A percentile compares a stretch with the other conserved stretches of the same genome.
phyloP scores from a whole-genome alignment of 495 filamentous ascomycete species.

The Choiromyces venosus region DNA sequence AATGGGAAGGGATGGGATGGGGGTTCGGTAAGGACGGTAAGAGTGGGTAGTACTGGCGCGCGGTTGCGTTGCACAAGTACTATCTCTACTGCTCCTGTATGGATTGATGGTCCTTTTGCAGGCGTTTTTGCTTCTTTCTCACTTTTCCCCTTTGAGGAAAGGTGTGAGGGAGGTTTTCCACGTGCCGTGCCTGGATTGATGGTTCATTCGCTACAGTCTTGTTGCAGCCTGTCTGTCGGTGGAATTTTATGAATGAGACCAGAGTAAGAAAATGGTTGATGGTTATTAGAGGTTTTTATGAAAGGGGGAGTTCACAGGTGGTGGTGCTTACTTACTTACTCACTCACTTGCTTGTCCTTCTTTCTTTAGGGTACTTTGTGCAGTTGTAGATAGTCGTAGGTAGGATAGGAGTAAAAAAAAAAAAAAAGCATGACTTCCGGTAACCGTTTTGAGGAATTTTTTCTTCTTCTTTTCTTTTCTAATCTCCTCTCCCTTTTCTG shows the following conservation, averaged over 20 bases:
- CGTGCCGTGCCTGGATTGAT: conserved; percentile 2
- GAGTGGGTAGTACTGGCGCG: neutral
- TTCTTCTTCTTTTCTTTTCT: neutral
- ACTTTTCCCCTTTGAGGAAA: neutral
- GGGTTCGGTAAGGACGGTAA: neutral
- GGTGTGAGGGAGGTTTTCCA: neutral
- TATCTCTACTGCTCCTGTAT: too few relatives aligned
- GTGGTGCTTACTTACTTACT: neutral
- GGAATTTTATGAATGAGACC: neutral
- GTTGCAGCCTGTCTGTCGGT: neutral
- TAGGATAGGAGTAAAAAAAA: too few relatives aligned
- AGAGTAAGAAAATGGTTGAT: neutral
- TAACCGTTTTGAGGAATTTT: neutral
- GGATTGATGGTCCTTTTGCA: neutral
- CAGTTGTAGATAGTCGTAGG: neutral
- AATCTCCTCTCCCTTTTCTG: neutral
- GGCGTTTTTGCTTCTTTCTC: neutral
- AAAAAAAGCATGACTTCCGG: neutral
- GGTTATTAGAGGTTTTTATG: neutral
- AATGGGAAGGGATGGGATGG: too few relatives aligned
- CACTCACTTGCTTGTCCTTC: neutral
- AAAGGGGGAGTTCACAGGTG: neutral
- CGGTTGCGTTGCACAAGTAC: neutral
- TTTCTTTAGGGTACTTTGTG: neutral
- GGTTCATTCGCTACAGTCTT: neutral